Conservation (phyloP, 2,329 filamentous ascomycete genomes). For the Aspergillus awamori region DNA sequence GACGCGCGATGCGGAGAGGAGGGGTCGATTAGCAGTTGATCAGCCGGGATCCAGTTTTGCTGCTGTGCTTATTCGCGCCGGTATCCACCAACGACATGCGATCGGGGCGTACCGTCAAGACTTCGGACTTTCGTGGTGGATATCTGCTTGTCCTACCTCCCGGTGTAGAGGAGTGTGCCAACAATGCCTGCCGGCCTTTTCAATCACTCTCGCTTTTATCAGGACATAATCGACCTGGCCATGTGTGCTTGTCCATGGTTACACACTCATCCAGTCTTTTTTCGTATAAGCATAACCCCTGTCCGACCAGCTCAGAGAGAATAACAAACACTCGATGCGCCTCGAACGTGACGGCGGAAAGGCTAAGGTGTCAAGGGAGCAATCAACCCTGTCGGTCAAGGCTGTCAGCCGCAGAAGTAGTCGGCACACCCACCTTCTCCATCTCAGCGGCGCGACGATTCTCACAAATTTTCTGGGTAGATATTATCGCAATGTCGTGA, state of each 20-base stretch:
- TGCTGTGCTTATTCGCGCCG: neutral
- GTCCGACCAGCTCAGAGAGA: neutral
- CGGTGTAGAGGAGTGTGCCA: neutral
- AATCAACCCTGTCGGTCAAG: neutral
- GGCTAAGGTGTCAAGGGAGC: neutral
- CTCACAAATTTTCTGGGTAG: neutral
- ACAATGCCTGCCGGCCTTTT: neutral
- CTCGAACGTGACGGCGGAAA: neutral
- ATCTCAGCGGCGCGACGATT: neutral
- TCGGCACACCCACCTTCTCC: neutral
- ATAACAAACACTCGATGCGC: neutral
- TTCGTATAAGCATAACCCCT: neutral
- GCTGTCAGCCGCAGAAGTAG: neutral
- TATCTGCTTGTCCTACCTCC: neutral
- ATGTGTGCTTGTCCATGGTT: neutral
- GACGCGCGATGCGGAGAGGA: neutral
- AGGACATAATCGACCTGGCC: neutral
- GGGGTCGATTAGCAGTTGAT: conserved; percentile 1
- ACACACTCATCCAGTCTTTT: neutral
- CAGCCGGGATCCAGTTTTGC: conserved; percentile 1
- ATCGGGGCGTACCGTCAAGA: neutral
- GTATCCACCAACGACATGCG: neutral
- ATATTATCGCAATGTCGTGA: neutral
- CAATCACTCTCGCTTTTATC: neutral
- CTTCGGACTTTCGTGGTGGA: neutral